Evolutionary conservation across 208 protist species (phyloP), one percentile per base, ranked within the genome.

Genomic region (Trypanosoma congolense): DNA sequence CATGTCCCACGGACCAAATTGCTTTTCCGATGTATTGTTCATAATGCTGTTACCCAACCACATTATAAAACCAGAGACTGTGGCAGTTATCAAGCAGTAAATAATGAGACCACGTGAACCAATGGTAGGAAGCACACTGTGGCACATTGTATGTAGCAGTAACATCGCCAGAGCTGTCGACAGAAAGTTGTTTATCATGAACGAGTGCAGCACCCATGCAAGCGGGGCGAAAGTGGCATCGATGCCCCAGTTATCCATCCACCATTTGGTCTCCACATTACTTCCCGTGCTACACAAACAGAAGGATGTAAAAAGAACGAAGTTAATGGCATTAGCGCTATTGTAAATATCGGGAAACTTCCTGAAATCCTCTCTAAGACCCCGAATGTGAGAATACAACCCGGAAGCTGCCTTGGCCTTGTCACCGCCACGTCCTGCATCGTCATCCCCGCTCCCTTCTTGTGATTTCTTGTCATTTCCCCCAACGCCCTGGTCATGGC

Each of bases 1-100:
- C 22, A 92, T 62, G 43, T 95, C 89, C 89, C 89, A 95, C 69
- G 89, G 89, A 3, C 89, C 89, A 69, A 87, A 95, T 70, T 95
- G 89, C 64, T 87, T 86, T 70, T 95, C 88, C 24, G 61, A 38
- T 3, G 79, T 72, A 25, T 61, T 61, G 35, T 64, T 61, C 31
- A 19, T 35, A 40, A 87, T 48, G 46, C 46, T 61, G 56, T 92
- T 86, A 56, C 76, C 68, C 0, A 66, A 56, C 70, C 70, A 91
- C 67, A 95, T 85, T 3, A 84, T 56, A 41, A 73, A 72, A 28
- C 89, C 89, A 5, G 89, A 95, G n/a, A 76, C 54, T 19, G 78
- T 55, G 30, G 85, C 80, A n/a, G 77, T 84, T 29, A 65, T 36
- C 25, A 48, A 47, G 30, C 79, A 73, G 69, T 86, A 95, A 33